These are phyloP conservation scores for Termitomyces eurrhizus DNA, from an alignment of 768 basidiomycete species.

Conservation along the genomic window DNA sequence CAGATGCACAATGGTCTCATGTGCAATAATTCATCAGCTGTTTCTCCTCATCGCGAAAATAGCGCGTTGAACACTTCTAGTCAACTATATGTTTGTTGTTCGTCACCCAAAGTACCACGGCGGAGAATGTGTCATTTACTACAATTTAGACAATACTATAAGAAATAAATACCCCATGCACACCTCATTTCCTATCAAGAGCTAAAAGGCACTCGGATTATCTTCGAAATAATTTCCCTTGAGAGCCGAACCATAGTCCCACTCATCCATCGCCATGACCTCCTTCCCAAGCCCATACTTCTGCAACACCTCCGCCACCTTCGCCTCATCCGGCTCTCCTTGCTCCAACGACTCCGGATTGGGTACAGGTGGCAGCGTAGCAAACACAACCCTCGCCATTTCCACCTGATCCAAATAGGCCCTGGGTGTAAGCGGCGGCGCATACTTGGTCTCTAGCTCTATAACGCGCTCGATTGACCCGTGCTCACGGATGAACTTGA, in stretches of 20 bases:
- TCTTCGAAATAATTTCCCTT: conserved; percentile 67
- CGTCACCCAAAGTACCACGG: not conserved
- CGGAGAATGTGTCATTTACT: not conserved
- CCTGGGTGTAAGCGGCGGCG: conserved; percentile 40
- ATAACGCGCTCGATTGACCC: conserved; percentile 72
- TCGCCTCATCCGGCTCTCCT: conserved; percentile 34
- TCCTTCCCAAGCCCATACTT: conserved; percentile 45
- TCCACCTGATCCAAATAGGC: conserved; percentile 65
- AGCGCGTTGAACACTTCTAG: not conserved
- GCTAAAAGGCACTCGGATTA: conserved; percentile 39
- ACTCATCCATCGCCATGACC: conserved; percentile 30
- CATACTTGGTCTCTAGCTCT: conserved; percentile 44
- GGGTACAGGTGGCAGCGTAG: conserved; percentile 62
- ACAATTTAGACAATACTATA: not conserved
- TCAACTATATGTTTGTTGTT: not conserved
- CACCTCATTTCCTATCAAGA: not conserved
- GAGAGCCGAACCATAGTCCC: conserved; percentile 43
- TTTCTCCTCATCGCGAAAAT: not conserved
- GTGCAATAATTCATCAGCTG: not conserved
- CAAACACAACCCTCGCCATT: conserved; percentile 60
- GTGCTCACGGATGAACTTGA: conserved; percentile 69
- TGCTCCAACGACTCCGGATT: conserved; percentile 31
- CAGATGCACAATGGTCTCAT: not conserved
- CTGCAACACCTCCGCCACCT: conserved; percentile 43
- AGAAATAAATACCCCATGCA: not conserved